Evolutionary conservation across 2,329 filamentous ascomycete genomes (phyloP).

Genomic region (Ciborinia camelliae): DNA sequence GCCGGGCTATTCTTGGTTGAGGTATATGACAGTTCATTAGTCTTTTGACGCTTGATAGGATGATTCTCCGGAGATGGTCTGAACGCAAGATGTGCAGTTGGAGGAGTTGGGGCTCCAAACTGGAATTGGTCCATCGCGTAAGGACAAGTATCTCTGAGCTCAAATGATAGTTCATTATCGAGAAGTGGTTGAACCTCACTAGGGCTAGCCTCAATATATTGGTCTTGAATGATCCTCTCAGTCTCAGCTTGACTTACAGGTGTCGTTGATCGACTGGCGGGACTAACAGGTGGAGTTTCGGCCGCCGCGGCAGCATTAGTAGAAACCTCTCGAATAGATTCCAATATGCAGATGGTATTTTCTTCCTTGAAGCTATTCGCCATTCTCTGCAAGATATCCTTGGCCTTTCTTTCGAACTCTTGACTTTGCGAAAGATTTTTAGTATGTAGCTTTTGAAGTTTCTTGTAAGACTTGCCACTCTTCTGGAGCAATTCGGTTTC

Average conservation of each 20-base stretch:
- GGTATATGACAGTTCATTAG: not conserved
- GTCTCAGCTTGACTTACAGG: not conserved
- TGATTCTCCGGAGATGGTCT: not conserved
- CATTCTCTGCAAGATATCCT: not conserved
- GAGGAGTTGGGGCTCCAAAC: not conserved
- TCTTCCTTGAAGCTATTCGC: not conserved
- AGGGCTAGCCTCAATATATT: not conserved
- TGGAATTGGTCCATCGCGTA: not conserved
- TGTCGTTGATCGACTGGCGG: not conserved
- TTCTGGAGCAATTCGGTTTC: not conserved
- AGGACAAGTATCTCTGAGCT: too few species aligned
- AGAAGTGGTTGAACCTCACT: not conserved
- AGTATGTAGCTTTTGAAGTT: not conserved
- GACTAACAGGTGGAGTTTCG: not conserved
- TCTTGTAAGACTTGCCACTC: not conserved
- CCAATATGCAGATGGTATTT: not conserved
- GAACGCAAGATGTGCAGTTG: not conserved
- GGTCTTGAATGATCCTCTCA: not conserved
- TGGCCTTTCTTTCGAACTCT: not conserved
- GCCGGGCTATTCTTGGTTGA: not conserved
- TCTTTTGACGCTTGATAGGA: not conserved
- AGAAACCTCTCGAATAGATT: not conserved
- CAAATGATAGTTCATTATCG: not conserved
- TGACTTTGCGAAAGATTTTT: not conserved
- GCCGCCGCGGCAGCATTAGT: not conserved